phyloP scores from a whole-genome alignment of 805 yeast genomes.

The Hanseniaspora lachancei region DNA sequence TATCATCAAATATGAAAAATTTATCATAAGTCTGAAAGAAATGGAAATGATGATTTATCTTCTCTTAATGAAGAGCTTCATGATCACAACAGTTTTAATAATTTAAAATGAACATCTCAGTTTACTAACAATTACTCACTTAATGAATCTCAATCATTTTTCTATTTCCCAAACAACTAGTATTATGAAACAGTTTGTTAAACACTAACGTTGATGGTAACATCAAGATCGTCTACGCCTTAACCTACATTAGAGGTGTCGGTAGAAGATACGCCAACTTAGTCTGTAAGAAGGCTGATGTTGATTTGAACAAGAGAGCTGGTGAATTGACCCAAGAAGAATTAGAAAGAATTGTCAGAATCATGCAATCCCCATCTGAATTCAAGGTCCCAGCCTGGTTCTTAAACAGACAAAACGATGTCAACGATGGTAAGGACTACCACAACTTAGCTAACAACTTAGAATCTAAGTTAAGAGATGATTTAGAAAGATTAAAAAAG shows the following conservation, averaged over 20 bases:
- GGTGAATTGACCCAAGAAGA: slow-evolving; percentile 99
- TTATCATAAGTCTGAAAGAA: too few relatives aligned
- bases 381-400: slow-evolving; percentile 99
- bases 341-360: slow-evolving; percentile 98
- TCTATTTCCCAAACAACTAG: not conserved
- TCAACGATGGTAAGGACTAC: slow-evolving; percentile 97
- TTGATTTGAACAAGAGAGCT: slow-evolving; percentile 95
- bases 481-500: slow-evolving; percentile 98
- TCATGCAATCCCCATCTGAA: slow-evolving; percentile 99
- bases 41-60: too few relatives aligned
- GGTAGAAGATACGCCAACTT: slow-evolving; percentile 99
- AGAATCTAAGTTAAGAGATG: slow-evolving; percentile 99
- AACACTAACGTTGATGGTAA: slow-evolving; percentile 99
- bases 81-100: not conserved
- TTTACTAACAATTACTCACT: not conserved
- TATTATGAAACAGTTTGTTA: slow-evolving; percentile 58
- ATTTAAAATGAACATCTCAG: not conserved
- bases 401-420: slow-evolving; percentile 98
- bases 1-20: too few relatives aligned
- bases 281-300: slow-evolving; percentile 99
- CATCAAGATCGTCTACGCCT: slow-evolving; percentile 99
- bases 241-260: slow-evolving; percentile 99
- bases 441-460: slow-evolving; percentile 97
- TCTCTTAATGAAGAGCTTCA: too few relatives aligned
- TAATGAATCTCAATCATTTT: not conserved